phyloP scores from a whole-genome alignment of 2,329 filamentous ascomycete genomes.

The Fusarium sambucinum region DNA sequence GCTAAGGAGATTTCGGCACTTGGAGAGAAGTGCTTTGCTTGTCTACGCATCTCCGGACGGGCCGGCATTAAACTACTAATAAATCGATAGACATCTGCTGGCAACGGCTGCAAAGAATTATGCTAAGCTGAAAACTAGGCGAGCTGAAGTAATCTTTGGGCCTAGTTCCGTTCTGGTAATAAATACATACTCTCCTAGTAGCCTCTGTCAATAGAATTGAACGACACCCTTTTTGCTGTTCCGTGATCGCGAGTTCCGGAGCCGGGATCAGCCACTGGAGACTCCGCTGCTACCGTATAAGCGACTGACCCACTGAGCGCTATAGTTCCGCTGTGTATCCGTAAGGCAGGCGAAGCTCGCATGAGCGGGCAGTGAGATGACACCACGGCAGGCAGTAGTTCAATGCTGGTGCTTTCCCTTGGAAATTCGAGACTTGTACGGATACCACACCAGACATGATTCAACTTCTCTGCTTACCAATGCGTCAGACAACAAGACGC shows the following conservation, averaged over 20 bases:
- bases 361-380: slow-evolving; percentile 14
- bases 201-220: not conserved
- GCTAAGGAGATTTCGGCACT: not conserved
- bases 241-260: slow-evolving; percentile 14
- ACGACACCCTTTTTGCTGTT: not conserved
- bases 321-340: slow-evolving; percentile 13
- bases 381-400: not conserved
- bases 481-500: slow-evolving; percentile 25
- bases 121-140: not conserved
- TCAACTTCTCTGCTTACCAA: slow-evolving; percentile 39
- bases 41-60: not conserved
- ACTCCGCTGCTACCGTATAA: slow-evolving; percentile 19
- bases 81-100: not conserved
- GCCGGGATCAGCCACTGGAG: slow-evolving; percentile 24
- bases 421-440: not conserved
- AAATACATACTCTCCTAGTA: not conserved
- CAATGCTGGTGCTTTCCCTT: slow-evolving; percentile 10
- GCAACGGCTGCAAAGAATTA: not conserved
- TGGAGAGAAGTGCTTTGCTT: not conserved
- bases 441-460: slow-evolving; percentile 1
- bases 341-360: slow-evolving; percentile 20
- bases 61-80: not conserved
- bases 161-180: not conserved
- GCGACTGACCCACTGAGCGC: not conserved
- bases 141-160: not conserved